Percentiles rank a stretch among this genome's conserved stretches.
Conservation (phyloP, 2,329 filamentous ascomycete genomes). For the Botrytis deweyae region DNA sequence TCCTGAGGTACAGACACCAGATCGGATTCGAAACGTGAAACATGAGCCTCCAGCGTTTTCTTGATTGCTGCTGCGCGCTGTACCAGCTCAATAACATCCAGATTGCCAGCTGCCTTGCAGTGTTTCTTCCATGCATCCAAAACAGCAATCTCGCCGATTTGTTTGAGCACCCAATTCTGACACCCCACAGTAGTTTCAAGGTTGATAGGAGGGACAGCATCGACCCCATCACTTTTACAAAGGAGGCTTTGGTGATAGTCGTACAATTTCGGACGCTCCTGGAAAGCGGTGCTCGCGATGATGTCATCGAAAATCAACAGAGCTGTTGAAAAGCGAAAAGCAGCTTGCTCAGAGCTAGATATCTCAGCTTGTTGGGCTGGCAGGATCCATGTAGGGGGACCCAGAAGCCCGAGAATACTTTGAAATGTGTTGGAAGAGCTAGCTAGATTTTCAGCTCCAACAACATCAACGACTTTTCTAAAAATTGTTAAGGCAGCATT, state of each 20-base stretch:
- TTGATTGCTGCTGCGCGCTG: slow-evolving; percentile 46
- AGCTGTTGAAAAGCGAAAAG: slow-evolving; percentile 52
- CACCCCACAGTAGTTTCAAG: slow-evolving; percentile 54
- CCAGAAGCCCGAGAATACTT: slow-evolving; percentile 25
- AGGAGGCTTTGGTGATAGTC: slow-evolving; percentile 45
- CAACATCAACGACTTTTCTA: slow-evolving; percentile 41
- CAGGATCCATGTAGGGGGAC: slow-evolving; percentile 23
- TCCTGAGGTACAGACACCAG: not conserved
- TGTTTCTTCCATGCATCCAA: slow-evolving; percentile 59
- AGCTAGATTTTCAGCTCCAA: slow-evolving; percentile 20
- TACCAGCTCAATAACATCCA: slow-evolving; percentile 49
- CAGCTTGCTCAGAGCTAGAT: slow-evolving; percentile 49
- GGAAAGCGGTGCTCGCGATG: slow-evolving; percentile 49
- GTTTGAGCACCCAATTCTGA: slow-evolving; percentile 55
- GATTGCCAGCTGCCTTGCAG: slow-evolving; percentile 44
- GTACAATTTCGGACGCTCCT: slow-evolving; percentile 44
- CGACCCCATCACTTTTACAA: slow-evolving; percentile 36
- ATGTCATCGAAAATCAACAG: slow-evolving; percentile 51
- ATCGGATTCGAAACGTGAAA: not conserved
- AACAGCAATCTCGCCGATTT: slow-evolving; percentile 52
- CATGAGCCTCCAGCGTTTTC: slow-evolving; percentile 30
- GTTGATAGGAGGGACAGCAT: slow-evolving; percentile 41
- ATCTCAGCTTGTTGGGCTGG: slow-evolving; percentile 24
- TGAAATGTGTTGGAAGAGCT: slow-evolving; percentile 24
- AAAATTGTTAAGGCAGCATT: slow-evolving; percentile 52